phyloP scores from a whole-genome alignment of 1,139 yeast species.

The Yamadazyma songkhlaensis region DNA sequence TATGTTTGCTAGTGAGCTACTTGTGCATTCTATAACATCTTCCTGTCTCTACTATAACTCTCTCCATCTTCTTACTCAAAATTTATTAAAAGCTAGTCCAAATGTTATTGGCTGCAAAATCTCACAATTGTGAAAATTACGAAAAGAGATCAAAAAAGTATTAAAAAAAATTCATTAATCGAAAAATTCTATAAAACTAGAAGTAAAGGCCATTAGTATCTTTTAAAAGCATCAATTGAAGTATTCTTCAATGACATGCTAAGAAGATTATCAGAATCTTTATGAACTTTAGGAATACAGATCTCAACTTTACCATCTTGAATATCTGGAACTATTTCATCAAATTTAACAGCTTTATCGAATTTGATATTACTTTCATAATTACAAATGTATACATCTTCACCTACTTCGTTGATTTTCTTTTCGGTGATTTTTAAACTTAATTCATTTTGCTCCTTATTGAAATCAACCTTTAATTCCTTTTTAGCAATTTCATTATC shows the following conservation, averaged over 20 bases:
- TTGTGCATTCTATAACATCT: too few relatives aligned
- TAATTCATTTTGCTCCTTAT: slow-evolving; percentile 23
- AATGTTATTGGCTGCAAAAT: too few relatives aligned
- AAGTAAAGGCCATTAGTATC: neutral
- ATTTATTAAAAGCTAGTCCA: too few relatives aligned
- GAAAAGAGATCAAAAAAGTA: too few relatives aligned
- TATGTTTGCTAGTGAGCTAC: too few relatives aligned
- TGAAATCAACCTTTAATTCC: slow-evolving; percentile 23
- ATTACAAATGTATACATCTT: slow-evolving; percentile 16
- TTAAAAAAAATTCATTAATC: too few relatives aligned
- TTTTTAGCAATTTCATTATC: slow-evolving; percentile 20
- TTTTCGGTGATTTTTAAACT: slow-evolving; percentile 18
- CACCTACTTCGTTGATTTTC: slow-evolving; percentile 13
- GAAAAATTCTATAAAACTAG: neutral
- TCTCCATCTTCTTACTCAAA: too few relatives aligned
- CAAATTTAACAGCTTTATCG: slow-evolving; percentile 22
- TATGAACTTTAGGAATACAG: slow-evolving; percentile 23
- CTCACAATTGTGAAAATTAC: too few relatives aligned
- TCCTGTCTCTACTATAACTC: too few relatives aligned
- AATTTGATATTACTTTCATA: slow-evolving; percentile 22
- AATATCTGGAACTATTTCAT: slow-evolving; percentile 21
- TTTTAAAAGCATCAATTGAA: slow-evolving; percentile 14
- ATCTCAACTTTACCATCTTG: slow-evolving; percentile 19
- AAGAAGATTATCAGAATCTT: slow-evolving; percentile 19
- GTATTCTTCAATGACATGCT: slow-evolving; percentile 17